Percentiles rank a stretch among this genome's conserved stretches.
phyloP scores from a whole-genome alignment of 768 basidiomycete species.

The Tephrocybe sp. region DNA sequence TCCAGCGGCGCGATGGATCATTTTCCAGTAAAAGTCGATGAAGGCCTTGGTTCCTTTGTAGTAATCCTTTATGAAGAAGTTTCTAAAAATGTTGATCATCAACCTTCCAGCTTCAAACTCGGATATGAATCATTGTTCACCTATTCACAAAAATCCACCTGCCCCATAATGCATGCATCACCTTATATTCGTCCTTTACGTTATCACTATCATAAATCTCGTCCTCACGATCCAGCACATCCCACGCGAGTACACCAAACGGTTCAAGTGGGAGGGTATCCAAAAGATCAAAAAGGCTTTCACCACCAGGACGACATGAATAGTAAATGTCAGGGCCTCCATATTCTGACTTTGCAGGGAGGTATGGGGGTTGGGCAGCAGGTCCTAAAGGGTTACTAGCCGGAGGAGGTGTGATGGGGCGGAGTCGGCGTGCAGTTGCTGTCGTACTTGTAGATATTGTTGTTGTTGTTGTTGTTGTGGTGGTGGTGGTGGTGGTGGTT shows the following conservation, averaged over 20 bases:
- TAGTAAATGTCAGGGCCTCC: conserved; percentile 45
- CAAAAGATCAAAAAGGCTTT: conserved; percentile 63
- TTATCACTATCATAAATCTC: conserved; percentile 74
- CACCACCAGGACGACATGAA: conserved; percentile 67
- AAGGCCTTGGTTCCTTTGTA: conserved; percentile 51
- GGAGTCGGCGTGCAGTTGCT: too few relatives aligned
- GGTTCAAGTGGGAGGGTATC: conserved; percentile 54
- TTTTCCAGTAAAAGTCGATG: conserved; percentile 57
- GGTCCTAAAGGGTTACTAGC: conserved; percentile 47
- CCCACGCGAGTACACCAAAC: conserved; percentile 69
- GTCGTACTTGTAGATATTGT: conserved; percentile 10
- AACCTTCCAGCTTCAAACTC: background rate
- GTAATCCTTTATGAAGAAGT: conserved; percentile 54
- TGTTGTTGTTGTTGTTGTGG: conserved; percentile 10
- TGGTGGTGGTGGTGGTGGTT: conserved; percentile 7
- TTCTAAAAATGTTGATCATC: conserved; percentile 38
- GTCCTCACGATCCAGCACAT: conserved; percentile 68
- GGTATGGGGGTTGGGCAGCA: conserved; percentile 46
- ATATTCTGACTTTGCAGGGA: conserved; percentile 46
- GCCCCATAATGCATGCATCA: conserved; percentile 75
- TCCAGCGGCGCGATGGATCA: conserved; percentile 70
- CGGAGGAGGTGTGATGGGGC: conserved; percentile 43
- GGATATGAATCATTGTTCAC: conserved; percentile 28
- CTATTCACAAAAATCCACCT: conserved; percentile 68
- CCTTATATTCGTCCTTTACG: conserved; percentile 71